Evolutionary conservation across 345 rosid genomes (phyloP), one percentile per base, ranked within the genome.

Genomic region (Rhodomyrtus tomentosa): DNA sequence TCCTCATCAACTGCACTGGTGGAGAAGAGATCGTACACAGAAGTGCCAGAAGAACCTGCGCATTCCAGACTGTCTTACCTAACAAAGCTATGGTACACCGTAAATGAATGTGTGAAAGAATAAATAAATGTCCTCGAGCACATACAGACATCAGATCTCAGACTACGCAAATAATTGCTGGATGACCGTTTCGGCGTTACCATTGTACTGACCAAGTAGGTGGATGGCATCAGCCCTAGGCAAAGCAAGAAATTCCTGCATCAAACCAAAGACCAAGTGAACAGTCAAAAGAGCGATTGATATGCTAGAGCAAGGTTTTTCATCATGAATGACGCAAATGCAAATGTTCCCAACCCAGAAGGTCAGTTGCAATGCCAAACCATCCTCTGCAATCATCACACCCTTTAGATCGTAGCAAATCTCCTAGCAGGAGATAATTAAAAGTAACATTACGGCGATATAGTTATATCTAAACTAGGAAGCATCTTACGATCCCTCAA

Each of bases 241-340:
- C 90, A 96, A 83, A n/a, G 98, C 98, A 53, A 96, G 98, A 91
- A 96, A 96, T 88, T 96, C 99, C 99, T 96, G 94, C 88, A 87
- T 25, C 59, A 81, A 76, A 59, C 45, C 24, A 68, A 68, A 68
- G 42, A 32, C 45, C 4, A 32, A 32, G 38, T 29, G 38, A 68
- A 5, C 42, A 16, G 13, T 68, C 24, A 32, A 68, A 68, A 68
- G 76, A 68, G 32, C 20, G 24, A 36, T 8, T 68, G 36, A 68
- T 32, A 32, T 68, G 76, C 74, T 32, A 32, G 76, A 68, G 24
- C 42, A 68, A 18, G 13, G 32, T 18, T 68, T 62, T 68, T 16
- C 76, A 7, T 68, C 45, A 32, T 68, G 42, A 32, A 68, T 32
- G 36, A 20, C 6, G 12, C 6, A 0, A 68, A 32, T 32, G 76